phyloP scores from a whole-genome alignment of 805 yeast genomes.

The Vanderwaltozyma polyspora region DNA sequence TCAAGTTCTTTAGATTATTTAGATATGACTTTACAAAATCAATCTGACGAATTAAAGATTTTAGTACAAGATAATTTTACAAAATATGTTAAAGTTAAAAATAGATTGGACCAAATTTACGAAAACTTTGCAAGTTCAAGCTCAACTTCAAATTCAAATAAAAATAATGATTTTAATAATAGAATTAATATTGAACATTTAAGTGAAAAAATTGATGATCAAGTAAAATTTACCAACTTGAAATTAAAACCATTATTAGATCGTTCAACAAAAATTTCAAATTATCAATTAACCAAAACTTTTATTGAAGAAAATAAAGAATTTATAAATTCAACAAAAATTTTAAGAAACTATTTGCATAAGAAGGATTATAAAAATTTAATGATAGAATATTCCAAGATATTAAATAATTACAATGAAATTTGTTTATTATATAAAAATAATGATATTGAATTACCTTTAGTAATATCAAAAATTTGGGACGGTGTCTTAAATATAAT shows the following conservation, averaged over 20 bases:
- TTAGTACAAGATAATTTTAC: conserved; percentile 51
- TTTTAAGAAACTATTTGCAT: conserved; percentile 32
- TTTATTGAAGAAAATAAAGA: conserved; percentile 42
- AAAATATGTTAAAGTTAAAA: conserved; percentile 53
- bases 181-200: conserved; percentile 24
- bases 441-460: conserved; percentile 12
- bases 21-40: conserved; percentile 38
- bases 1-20: conserved; percentile 36
- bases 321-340: conserved; percentile 48
- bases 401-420: conserved; percentile 25
- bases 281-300: conserved; percentile 38
- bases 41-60: conserved; percentile 38
- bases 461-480: conserved; percentile 44
- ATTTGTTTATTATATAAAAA: conserved; percentile 8
- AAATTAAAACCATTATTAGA: conserved; percentile 50
- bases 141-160: conserved; percentile 17
- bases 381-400: conserved; percentile 45
- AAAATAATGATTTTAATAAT: conserved; percentile 6
- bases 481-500: conserved; percentile 41
- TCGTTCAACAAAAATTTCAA: conserved; percentile 36
- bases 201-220: conserved; percentile 34
- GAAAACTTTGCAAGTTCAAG: conserved; percentile 35
- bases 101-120: conserved; percentile 50
- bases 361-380: conserved; percentile 48
- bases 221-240: conserved; percentile 42